Base-by-base conservation (phyloP, 768 basidiomycete genomes). In the Termitomyces bulborhizus region DNA sequence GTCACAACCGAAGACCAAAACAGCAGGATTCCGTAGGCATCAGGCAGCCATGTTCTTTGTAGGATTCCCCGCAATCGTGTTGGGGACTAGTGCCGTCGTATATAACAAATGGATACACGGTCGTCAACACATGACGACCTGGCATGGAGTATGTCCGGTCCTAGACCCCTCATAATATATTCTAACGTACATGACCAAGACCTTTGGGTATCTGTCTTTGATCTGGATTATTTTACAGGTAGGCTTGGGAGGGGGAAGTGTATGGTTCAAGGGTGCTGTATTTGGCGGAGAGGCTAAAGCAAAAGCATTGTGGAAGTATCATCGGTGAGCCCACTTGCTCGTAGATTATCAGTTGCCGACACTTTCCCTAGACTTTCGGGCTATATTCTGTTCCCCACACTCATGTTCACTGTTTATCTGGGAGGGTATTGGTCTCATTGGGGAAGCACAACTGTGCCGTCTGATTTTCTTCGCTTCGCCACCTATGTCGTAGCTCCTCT, bases 241-340 rank as follows among this genome's bases (percentile, higher is more conserved):
- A 6, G 54, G 74, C 8, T 16, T 91, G 0, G 91, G 91, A 5
- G 88, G 76, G 3, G 83, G 80, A n/a, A 88, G 85, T 48, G 87
- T 90, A 15, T 91, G 90, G 90, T 84, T 77, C 57, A 76, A 71
- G 6, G 90, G 90, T 11, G 75, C 74, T 15, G 73, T 75, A 0
- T 88, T 92, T 63, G 89, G 90, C 4, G 88, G 90, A 1, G 83
- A 80, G 13, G 67, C 73, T 43, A 85, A 80, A 65, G 88, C 90
- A 13, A 93, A 89, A 66, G 66, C 72, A 1, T 56, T 92, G 18
- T 93, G 90, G 86, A 93, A 92, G 66, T 93, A 90, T 60, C 91
- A 94, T 63, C 73, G 91, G 86, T 84, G 57, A 41, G 68, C 45
- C 31, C 32, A 26, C 51, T 18, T 37, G 9, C 11, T n/a, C 16